Evolutionary conservation across 169 alveolate genomes (phyloP).

Genomic region (Cryptosporidium bovis): DNA sequence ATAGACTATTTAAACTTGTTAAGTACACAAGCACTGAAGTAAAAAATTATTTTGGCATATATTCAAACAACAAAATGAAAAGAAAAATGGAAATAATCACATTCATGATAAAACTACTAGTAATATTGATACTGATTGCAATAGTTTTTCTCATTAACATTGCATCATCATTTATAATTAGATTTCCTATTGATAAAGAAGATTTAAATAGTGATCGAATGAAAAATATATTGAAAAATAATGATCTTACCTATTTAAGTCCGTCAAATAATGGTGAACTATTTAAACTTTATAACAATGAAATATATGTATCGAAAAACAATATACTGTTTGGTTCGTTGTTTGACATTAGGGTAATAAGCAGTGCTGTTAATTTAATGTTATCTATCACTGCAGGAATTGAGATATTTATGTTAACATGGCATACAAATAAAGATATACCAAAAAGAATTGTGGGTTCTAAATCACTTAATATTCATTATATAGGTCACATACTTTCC

Average conservation of each 20-base stretch:
- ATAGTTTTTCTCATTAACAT: slow-evolving; percentile 19
- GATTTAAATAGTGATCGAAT: background rate
- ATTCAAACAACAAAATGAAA: slow-evolving; percentile 17
- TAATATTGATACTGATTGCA: slow-evolving; percentile 3
- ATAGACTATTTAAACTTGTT: background rate
- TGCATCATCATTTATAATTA: slow-evolving; percentile 20
- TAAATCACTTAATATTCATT: slow-evolving; percentile 27
- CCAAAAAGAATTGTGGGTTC: slow-evolving; percentile 32
- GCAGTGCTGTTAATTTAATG: slow-evolving; percentile 49
- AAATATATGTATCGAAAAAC: slow-evolving; percentile 15
- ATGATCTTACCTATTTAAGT: background rate
- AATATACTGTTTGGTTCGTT: slow-evolving; percentile 40
- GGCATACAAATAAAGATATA: slow-evolving; percentile 21
- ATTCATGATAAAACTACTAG: slow-evolving; percentile 9
- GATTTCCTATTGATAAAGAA: slow-evolving; percentile 16
- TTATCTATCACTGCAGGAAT: slow-evolving; percentile 45
- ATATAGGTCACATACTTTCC: slow-evolving; percentile 17
- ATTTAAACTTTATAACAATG: background rate
- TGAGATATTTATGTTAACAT: slow-evolving; percentile 36
- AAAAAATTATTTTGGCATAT: slow-evolving; percentile 46
- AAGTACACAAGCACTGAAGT: background rate
- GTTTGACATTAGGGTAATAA: slow-evolving; percentile 30
- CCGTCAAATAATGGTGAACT: slow-evolving; percentile 13
- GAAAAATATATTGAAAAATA: background rate
- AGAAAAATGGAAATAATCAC: slow-evolving; percentile 25